Base-by-base conservation (phyloP, 257 asterid species). In the Linderniella brevidens region DNA sequence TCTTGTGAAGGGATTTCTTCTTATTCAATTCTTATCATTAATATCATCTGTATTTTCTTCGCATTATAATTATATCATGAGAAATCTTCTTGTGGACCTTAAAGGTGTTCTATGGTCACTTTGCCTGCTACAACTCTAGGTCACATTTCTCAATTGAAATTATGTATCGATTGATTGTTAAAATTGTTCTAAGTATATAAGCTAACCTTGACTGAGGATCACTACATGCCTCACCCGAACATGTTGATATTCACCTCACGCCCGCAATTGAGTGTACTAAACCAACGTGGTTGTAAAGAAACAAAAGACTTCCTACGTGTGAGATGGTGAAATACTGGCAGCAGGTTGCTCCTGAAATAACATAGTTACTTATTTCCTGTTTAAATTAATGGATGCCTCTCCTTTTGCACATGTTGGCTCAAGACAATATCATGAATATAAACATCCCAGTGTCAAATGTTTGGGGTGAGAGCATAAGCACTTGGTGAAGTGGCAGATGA, bases 281-380 rank as follows among this genome's bases (percentile, higher is more conserved):
- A 69, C 96, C 98, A 53, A 90, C 98, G n/a, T 85, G 32, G 98
- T 96, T 25, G 98, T 90, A 37, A 90, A 88, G 73, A n/a, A n/a
- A n/a, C n/a, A 69, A 96, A 61, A 81, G 98, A 65, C 94, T 90
- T n/a, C n/a, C n/a, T 64, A 92, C 98, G 19, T 85, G 96, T 60
- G 98, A 90, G 85, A 90, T 90, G 96, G 96, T 90, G 20, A 90
- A 90, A 71, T 90, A 77, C 62, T 90, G 98, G 96, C 98, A 85
- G 75, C 98, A 90, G 98, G 98, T 87, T 43, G 18, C n/a, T 43
- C 48, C n/a, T 1, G 1, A 13, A 1, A 12, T 43, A 43, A 6
- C 5, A n/a, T n/a, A 41, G n/a, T n/a, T n/a, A n/a, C n/a, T n/a
- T n/a, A n/a, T n/a, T n/a, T n/a, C n/a, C n/a, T n/a, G n/a, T n/a